Base-by-base conservation (phyloP, 108 stramenopile genomes). In the Skeletonema marinoi region DNA sequence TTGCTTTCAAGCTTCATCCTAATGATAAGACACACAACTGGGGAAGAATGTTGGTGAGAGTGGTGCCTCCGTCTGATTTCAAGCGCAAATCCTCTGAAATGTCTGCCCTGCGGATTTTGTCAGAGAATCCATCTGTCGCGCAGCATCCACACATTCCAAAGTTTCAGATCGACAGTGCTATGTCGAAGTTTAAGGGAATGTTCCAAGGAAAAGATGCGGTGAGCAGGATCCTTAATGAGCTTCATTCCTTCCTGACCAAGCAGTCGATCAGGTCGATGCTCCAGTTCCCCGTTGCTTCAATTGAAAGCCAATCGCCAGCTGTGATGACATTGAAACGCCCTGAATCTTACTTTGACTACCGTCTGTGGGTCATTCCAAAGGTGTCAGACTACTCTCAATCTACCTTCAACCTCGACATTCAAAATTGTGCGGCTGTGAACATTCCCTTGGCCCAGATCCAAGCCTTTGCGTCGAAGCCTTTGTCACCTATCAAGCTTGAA, bases 131-230 rank as follows among this genome's bases (percentile, higher is more conserved):
- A 2, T 69, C 85, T 25, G 78, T 95, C 25, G 95, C 96, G n/a
- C 58, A 71, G 16, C 89, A 97, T 65, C 92, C 94, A 9, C 89
- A 96, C 31, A 92, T 98, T 67, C 99, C 99, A 7, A 97, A 97
- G 86, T 97, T 98, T 78, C 93, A 98, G n/a, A 90, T 92, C 66
- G 97, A 98, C 58, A 90, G 87, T 66, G 95, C 93, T 39, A 96
- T 96, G 90, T 89, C 86, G 58, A 98, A 97, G 71, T 77, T 99
- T 67, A 98, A 96, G 87, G 91, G 97, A 44, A 95, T 98, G 86
- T 95, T 98, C 80, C 78, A 83, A 58, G 98, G 98, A 33, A 96
- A 96, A 68, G 96, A 98, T 78, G 93, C 97, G 11, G 92, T 97
- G 6, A 94, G 89, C 50, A 74, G 92, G 14, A 83, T 97, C 14